Evolutionary conservation across 495 filamentous ascomycete genomes (phyloP), one percentile per base, ranked within the genome.

Genomic region (Talaromyces proteolyticus): DNA sequence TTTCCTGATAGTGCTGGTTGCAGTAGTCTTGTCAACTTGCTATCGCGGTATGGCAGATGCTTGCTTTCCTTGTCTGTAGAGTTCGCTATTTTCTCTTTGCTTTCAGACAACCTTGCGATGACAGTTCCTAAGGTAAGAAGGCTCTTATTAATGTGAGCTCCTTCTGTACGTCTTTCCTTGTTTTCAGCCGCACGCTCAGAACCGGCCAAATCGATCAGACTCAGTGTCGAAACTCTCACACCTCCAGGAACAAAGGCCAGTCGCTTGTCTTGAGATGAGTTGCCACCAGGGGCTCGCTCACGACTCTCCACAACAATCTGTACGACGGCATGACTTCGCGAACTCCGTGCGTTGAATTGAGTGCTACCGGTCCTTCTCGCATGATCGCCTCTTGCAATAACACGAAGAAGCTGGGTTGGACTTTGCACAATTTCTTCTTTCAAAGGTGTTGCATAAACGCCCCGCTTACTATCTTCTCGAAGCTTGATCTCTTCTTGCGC

Each of bases 391-490:
- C 94, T 75, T 37, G 94, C 93, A 60, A 98, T 98, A 12, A 97
- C 94, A 46, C 92, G 81, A 47, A 98, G 77, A 37, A 98, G 79
- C 59, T 98, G 93, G 1, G 92, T 96, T 11, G 93, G 93, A 59
- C 89, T 95, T 61, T 97, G 94, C 19, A 98, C 93, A 59, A 98
- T 98, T 62, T 98, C 93, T 68, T 98, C 93, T 62, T 96, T 97
- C 55, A 98, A 67, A 26, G 93, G 93, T 37, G 84, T 96, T 3
- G 93, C 93, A 70, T 97, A 97, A 3, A 98, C 93, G 11, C 94
- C 94, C 43, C 93, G 77, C 66, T 96, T 97, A 67, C 85, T 87
- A 64, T 98, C 93, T 65, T 98, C 93, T 24, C 93, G 82, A 19
- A 98, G 70, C 67, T 97, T 96, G 65, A 98, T 97, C 58, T 98